Evolutionary conservation across 2,329 filamentous ascomycete species (phyloP).

Genomic region (Talaromyces sp.): DNA sequence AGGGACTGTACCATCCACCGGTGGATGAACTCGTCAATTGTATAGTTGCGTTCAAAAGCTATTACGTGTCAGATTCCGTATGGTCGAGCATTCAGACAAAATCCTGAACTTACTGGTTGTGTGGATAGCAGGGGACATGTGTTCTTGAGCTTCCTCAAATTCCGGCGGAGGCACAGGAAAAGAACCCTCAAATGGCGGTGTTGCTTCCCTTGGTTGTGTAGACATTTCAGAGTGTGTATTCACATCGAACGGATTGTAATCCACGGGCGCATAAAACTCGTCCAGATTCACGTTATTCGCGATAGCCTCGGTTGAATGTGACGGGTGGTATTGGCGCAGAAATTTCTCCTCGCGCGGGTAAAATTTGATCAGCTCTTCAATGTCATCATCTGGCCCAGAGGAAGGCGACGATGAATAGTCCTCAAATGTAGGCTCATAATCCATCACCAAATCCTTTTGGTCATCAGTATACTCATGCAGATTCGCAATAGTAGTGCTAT

Average conservation of each 20-base stretch:
- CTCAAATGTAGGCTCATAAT: slow-evolving; percentile 26
- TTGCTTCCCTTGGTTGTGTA: slow-evolving; percentile 1
- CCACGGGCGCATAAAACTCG: slow-evolving; percentile 32
- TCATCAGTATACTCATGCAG: slow-evolving; percentile 21
- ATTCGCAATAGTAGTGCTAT: slow-evolving; percentile 25
- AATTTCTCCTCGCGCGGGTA: slow-evolving; percentile 33
- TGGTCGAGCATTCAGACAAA: neutral
- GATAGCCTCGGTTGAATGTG: slow-evolving; percentile 11
- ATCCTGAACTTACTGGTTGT: slow-evolving; percentile 31
- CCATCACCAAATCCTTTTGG: slow-evolving; percentile 27
- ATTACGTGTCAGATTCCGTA: slow-evolving; percentile 4
- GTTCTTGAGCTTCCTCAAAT: slow-evolving; percentile 16
- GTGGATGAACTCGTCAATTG: slow-evolving; percentile 46
- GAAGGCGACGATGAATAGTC: slow-evolving; percentile 18
- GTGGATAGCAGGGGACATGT: slow-evolving; percentile 30
- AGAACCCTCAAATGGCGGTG: slow-evolving; percentile 2
- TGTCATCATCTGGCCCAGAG: slow-evolving; percentile 27
- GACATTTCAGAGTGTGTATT: neutral
- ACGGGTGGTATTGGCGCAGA: slow-evolving; percentile 16
- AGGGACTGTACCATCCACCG: slow-evolving; percentile 40
- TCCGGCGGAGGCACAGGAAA: slow-evolving; percentile 14
- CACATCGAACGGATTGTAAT: slow-evolving; percentile 20
- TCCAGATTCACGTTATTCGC: slow-evolving; percentile 31
- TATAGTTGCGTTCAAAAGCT: slow-evolving; percentile 46
- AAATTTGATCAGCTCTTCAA: slow-evolving; percentile 37